Evolutionary conservation across 805 yeast genomes (phyloP), one percentile per base, ranked within the genome.

Genomic region (Myxozyma neglecta): DNA sequence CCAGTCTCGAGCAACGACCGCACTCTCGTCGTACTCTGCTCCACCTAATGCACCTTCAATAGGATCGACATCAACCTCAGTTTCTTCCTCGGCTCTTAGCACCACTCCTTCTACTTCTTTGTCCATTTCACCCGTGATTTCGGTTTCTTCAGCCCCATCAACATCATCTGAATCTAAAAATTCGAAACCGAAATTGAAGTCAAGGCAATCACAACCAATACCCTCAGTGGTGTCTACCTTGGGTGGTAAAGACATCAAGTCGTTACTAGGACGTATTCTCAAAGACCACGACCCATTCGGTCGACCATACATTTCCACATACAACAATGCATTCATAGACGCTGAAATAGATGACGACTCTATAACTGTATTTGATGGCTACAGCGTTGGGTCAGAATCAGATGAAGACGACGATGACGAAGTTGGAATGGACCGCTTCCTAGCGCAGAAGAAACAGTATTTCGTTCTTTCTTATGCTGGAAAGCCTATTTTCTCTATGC

Each of bases 381-480:
- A 68, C 69, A 56, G 68, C 6, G 72, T 71, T 44, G 60, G 50
- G 24, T 67, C 68, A 45, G 65, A 67, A 6, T 18, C 24, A 10
- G 55, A 32, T n/a, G 46, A 51, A 14, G 29, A 39, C 7, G 68
- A 67, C 46, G 66, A 66, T 29, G 53, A 65, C 10, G 52, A 52
- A 7, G 67, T 50, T 20, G 71, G 71, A 49, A 64, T 71, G 44
- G 73, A 73, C 3, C 39, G 56, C 35, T 80, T 80, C 62, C 73
- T 77, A 43, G 49, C 65, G 3, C 71, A 73, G 34, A 74, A 74
- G 49, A 90, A 90, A 72, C 96, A 90, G 62, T 89, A 87, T 70
- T 87, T 89, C 68, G 83, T 91, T 2, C 76, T 91, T 9, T 88
- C 96, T 0, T 77, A 85, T 1, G 96, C 97, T 0, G 97, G 97